Evolutionary conservation across 345 rosid genomes (phyloP), one percentile per base, ranked within the genome.

Genomic region (Hibiscus mutabilis): DNA sequence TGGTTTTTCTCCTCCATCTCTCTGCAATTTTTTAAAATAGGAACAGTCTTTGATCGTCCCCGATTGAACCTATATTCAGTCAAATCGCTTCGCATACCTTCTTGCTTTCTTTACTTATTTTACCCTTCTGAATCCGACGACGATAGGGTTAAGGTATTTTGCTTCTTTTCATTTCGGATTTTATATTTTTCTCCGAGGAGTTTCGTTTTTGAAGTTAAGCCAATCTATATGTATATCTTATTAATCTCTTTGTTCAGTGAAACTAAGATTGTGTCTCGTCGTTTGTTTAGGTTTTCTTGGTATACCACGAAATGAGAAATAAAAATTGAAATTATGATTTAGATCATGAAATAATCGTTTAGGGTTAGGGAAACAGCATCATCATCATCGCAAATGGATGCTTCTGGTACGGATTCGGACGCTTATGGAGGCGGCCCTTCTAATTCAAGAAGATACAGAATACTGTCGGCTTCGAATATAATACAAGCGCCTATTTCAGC

Each of bases 401-500:
- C 87, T 62, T 80, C 98, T n/a, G 85, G 82, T 63, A 72, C 81
- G 71, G 82, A 73, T 84, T 80, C 89, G 29, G 97, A 91, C 73
- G 47, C 74, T 55, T 87, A 82, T 69, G 84, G 98, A 77, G 86
- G 78, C n/a, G 73, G 79, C 14, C 69, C 62, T 69, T 51, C 73
- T 6, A 81, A 78, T 77, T 81, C 84, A 4, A 82, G 98, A 71
- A 80, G 99, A 79, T 80, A 79, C 55, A 87, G 89, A 42, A 61
- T 86, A 72, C 79, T 88, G 58, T 89, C 98, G 44, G 92, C 91
- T 67, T 88, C 99, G 0, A 89, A 85, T 77, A 84, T 95, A 55
- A 81, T 95, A 75, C 99, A 84, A 78, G 96, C 99, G 3, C 98
- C 99, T 1, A 80, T 95, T n/a, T 86, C 98, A 5, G 84, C 97